Evolutionary conservation across 2,329 filamentous ascomycete genomes (phyloP).

Genomic region (Aspergillus bombycis): DNA sequence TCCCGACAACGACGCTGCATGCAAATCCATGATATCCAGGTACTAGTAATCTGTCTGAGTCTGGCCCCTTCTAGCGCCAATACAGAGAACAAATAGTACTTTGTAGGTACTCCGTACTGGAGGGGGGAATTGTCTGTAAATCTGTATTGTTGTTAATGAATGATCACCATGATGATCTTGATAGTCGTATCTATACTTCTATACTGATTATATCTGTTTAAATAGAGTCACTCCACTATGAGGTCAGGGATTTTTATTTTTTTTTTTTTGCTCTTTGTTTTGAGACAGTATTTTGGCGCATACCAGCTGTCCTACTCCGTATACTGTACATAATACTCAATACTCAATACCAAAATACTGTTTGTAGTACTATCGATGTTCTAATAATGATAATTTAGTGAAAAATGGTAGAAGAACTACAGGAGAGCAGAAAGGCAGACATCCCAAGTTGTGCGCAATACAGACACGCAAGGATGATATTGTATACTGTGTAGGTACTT

Average conservation of each 20-base stretch:
- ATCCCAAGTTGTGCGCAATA: background rate
- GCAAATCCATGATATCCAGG: conserved; percentile 6
- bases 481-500: background rate
- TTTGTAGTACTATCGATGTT: background rate
- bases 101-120: background rate
- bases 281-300: background rate
- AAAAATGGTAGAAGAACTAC: background rate
- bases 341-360: background rate
- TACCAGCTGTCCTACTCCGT: background rate
- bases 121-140: background rate
- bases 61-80: conserved; percentile 18
- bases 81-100: background rate
- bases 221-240: conserved; percentile 2
- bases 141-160: conserved; percentile 3
- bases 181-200: background rate
- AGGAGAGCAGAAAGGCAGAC: background rate
- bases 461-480: background rate
- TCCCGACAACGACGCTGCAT: background rate
- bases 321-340: background rate
- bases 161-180: conserved; percentile 11
- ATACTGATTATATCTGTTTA: background rate
- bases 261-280: background rate
- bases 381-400: background rate
- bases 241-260: background rate
- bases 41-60: conserved; percentile 11